These are phyloP conservation scores for Calocybe indica DNA, from an alignment of 768 basidiomycete genomes.

Conservation along the genomic window DNA sequence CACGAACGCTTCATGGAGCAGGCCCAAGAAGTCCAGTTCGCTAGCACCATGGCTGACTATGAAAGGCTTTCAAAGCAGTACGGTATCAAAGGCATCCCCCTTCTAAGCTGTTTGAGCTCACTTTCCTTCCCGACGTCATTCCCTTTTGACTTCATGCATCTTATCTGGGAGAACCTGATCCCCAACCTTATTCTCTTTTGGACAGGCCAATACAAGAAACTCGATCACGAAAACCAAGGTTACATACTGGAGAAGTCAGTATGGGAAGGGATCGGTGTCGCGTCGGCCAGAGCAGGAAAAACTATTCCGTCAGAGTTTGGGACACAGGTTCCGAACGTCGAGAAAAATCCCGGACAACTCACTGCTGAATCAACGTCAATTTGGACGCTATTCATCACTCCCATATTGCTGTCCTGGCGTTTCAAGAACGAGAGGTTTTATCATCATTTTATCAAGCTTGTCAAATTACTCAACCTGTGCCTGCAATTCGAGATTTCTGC, in stretches of 20 bases:
- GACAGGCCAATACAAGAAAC: constrained; percentile 28
- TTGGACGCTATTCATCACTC: constrained; percentile 33
- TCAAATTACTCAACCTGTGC: constrained; percentile 26
- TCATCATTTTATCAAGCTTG: constrained; percentile 34
- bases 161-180: constrained; percentile 32
- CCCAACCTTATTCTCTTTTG: constrained; percentile 28
- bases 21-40: constrained; percentile 10
- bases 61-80: constrained; percentile 13
- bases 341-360: not conserved
- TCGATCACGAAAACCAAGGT: constrained; percentile 13
- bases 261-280: constrained; percentile 26
- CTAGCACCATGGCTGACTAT: constrained; percentile 7
- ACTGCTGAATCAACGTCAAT: constrained; percentile 34
- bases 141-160: constrained; percentile 39
- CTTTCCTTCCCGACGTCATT: constrained; percentile 24
- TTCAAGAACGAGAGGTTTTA: constrained; percentile 31
- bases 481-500: constrained; percentile 27
- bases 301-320: constrained; percentile 25
- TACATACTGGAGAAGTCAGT: constrained; percentile 16
- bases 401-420: constrained; percentile 25
- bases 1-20: constrained; percentile 16
- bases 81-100: constrained; percentile 21
- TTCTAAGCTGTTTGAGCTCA: constrained; percentile 18
- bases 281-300: constrained; percentile 14
- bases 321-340: constrained; percentile 18